Percentiles rank a stretch among this genome's conserved stretches.
These are phyloP conservation scores for Zea luxurians DNA, from an alignment of 176 grass and related monocot species.

Conservation along the genomic window DNA sequence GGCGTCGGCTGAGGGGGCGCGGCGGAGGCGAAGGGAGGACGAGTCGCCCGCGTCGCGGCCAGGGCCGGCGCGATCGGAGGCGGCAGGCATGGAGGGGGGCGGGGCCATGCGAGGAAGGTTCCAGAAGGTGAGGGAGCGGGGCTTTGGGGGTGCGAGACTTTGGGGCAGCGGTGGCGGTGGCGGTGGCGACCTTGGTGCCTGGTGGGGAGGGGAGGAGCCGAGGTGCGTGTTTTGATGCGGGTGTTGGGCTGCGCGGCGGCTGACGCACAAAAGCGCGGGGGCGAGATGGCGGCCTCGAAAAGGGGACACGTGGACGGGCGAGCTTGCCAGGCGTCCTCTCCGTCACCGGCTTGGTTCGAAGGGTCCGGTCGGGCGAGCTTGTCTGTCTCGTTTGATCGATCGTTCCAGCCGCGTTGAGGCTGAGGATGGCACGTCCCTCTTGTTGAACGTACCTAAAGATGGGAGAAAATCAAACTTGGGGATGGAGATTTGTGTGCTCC, in stretches of 20 bases:
- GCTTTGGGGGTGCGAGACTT: not conserved
- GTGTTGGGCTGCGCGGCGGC: conserved; percentile 14
- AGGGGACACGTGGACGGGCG: conserved; percentile 20
- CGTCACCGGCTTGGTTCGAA: conserved; percentile 4
- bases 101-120: conserved; percentile 36
- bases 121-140: conserved; percentile 10
- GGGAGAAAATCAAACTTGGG: too few relatives aligned
- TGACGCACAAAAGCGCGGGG: conserved; percentile 32
- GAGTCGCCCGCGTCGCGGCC: not conserved
- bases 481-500: too few relatives aligned
- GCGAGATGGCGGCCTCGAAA: not conserved
- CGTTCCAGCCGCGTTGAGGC: not conserved
- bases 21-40: conserved; percentile 36
- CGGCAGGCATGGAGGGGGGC: conserved; percentile 19
- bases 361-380: not conserved
- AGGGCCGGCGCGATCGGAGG: conserved; percentile 29
- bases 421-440: not conserved
- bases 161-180: not conserved
- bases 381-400: not conserved
- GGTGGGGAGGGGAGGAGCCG: not conserved
- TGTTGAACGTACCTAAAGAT: too few relatives aligned
- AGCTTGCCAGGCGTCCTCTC: conserved; percentile 32
- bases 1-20: conserved; percentile 22
- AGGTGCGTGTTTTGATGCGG: conserved; percentile 31
- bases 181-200: not conserved